These are phyloP conservation scores for Singerocomus inundabilis DNA, from an alignment of 1,284 basidiomycete genomes.

Conservation along the genomic window DNA sequence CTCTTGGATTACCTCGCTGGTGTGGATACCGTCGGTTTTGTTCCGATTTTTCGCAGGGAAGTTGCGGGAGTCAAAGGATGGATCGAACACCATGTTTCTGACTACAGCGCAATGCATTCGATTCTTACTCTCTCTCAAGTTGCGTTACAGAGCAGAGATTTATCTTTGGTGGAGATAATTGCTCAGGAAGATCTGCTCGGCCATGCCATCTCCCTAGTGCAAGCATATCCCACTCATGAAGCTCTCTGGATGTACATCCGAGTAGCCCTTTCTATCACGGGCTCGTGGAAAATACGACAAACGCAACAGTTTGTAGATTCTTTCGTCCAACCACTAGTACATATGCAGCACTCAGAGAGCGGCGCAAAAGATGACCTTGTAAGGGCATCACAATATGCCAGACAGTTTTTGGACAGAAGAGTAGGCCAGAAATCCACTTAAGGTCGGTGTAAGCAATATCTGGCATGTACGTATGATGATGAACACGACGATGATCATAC, in stretches of 20 bases:
- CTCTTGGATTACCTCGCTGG: conserved; percentile 9
- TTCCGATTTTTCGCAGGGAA: conserved; percentile 40
- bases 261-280: conserved; percentile 2
- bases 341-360: neutral
- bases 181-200: conserved; percentile 8
- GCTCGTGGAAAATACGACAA: neutral
- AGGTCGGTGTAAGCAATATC: neutral
- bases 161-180: conserved; percentile 1
- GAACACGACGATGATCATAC: too few relatives aligned
- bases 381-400: conserved; percentile 11
- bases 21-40: conserved; percentile 21
- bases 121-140: conserved; percentile 36
- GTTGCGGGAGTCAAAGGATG: conserved; percentile 40
- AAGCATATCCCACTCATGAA: conserved; percentile 52
- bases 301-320: conserved; percentile 9
- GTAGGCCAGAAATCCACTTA: neutral
- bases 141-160: conserved; percentile 4
- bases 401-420: conserved; percentile 13
- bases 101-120: conserved; percentile 61
- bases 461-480: neutral
- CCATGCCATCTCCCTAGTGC: conserved; percentile 49
- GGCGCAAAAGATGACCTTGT: neutral
- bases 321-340: conserved; percentile 22
- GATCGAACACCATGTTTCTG: conserved; percentile 60
- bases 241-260: conserved; percentile 56